A percentile compares a stretch with the other conserved stretches of the same genome.
Evolutionary conservation across 179 eudicot genomes (phyloP).

Genomic region (Spergularia azorica): DNA sequence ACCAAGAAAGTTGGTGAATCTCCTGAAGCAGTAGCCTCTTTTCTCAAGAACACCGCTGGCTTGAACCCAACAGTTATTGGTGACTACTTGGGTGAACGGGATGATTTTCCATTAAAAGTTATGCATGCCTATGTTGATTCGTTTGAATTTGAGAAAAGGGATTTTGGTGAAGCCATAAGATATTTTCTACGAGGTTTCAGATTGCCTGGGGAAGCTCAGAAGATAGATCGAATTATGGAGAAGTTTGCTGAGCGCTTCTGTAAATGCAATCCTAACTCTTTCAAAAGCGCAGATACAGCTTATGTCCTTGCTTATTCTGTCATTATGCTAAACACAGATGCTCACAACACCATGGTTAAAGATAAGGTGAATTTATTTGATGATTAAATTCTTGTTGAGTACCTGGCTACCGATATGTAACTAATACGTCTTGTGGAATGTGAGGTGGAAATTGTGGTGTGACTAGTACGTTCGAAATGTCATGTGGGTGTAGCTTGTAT

Average conservation of each 20-base stretch:
- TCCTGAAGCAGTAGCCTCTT: constrained; percentile 83
- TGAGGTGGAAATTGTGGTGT: neutral
- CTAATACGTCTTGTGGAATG: neutral
- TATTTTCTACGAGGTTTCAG: constrained; percentile 91
- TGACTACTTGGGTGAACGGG: constrained; percentile 95
- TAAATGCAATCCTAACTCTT: constrained; percentile 88
- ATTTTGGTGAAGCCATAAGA: constrained; percentile 94
- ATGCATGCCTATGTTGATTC: constrained; percentile 99
- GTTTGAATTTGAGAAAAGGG: constrained; percentile 77
- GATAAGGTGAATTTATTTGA: constrained; percentile 70
- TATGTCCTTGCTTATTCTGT: constrained; percentile 99
- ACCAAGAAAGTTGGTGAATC: constrained; percentile 74
- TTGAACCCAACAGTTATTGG: constrained; percentile 87
- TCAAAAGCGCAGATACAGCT: constrained; percentile 95
- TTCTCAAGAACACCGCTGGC: constrained; percentile 81
- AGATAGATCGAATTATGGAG: constrained; percentile 98
- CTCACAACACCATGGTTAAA: constrained; percentile 94
- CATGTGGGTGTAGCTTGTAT: constrained; percentile 1
- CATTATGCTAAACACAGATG: constrained; percentile 97
- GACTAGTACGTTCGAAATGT: neutral
- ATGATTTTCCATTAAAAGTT: constrained; percentile 85
- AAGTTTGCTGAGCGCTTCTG: constrained; percentile 98
- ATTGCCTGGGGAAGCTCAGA: constrained; percentile 98
- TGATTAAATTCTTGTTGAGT: neutral
- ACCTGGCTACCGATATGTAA: neutral